Conservation (phyloP, 2,329 filamentous ascomycete genomes). For the Aspergillus pseudotamarii region DNA sequence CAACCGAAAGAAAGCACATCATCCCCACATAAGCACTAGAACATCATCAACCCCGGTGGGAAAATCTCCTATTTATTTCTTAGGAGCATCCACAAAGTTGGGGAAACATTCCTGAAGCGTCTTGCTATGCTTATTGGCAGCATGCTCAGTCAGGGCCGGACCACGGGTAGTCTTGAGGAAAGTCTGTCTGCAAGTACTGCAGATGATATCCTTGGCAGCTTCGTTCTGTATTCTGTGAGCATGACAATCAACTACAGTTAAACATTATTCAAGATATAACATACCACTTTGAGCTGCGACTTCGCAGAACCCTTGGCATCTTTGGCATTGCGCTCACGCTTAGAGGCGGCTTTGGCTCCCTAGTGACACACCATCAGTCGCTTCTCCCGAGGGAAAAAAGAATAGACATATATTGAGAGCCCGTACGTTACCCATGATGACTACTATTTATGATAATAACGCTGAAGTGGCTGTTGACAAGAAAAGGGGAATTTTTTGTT, state of each 20-base stretch:
- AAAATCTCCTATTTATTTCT: background rate
- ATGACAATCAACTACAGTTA: background rate
- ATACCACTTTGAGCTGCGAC: background rate
- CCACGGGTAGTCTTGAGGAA: background rate
- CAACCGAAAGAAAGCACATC: background rate
- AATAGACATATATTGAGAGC: background rate
- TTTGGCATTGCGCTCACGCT: conserved; percentile 1
- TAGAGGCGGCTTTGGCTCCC: conserved; percentile 1
- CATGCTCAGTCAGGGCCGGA: background rate
- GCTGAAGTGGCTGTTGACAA: background rate
- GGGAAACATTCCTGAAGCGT: background rate
- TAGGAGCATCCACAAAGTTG: background rate
- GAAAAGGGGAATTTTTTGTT: background rate
- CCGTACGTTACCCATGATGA: conserved; percentile 1
- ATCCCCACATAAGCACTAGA: background rate
- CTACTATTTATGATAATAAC: background rate
- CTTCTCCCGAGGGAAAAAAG: background rate
- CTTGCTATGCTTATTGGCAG: background rate
- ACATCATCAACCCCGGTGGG: background rate
- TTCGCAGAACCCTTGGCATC: background rate
- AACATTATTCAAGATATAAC: background rate
- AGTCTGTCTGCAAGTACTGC: background rate
- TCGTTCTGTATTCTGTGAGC: background rate
- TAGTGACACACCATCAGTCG: background rate
- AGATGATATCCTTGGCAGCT: background rate